Base-by-base conservation (phyloP, 441 rosid species). In the Erodium texanum region DNA sequence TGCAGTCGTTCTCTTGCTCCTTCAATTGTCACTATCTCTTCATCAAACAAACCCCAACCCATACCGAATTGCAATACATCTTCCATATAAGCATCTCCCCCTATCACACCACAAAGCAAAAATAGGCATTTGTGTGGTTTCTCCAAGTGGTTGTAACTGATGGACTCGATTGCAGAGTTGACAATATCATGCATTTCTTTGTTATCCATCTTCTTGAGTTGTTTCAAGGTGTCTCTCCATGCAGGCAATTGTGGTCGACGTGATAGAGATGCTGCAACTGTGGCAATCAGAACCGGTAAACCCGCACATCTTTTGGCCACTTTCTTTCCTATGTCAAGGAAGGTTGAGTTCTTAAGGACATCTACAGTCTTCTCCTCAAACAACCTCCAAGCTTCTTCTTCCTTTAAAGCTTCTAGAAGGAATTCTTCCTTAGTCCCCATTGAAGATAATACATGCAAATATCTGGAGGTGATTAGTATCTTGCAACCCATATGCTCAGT, bases 21-120 rank as follows among this genome's bases (percentile, higher is more conserved):
- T 29, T 70, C 15, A 20, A 78, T 11, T 7, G 63, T 67, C 1
- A 14, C 0, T 1, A 9, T 3, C 0, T 8, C 32, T 3, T 20
- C 0, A 15, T 38, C 45, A 9, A 76, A 74, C 43, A 79, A 18
- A 56, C 48, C 67, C 34, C 48, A 19, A 18, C 80, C 80, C 20
- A 20, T 20, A 1, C 71, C 14, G 58, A 41, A 71, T 19, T 8
- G 67, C 23, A 71, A 36, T 59, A 75, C 58, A 50, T 64, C 70
- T 3, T 7, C 14, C 12, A 75, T 48, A 22, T 34, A 3, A 56
- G 48, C 63, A 65, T 69, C n/a, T 15, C 43, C 14, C 16, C 59
- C 61, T 24, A 34, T 2, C 15, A 70, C 23, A 10, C 71, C 41
- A 36, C 64, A 76, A 0, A 79, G 72, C 32, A 76, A 45, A 38